Percentiles rank a stretch among this genome's conserved stretches.
These are phyloP conservation scores for Calamus simplicifolius DNA, from an alignment of 176 grass and related monocot genomes.

Conservation along the genomic window DNA sequence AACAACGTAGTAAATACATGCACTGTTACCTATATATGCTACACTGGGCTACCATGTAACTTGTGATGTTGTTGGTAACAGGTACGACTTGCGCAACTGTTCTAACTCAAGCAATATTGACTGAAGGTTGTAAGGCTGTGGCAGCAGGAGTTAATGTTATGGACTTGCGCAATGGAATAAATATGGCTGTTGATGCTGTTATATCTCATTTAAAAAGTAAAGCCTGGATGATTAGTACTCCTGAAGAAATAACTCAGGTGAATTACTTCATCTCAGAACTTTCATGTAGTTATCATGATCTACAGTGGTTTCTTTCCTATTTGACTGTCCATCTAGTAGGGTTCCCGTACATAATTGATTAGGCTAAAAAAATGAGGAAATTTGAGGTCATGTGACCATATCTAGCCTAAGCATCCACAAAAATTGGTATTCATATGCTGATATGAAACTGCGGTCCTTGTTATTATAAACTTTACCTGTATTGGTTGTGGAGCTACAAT, in stretches of 20 bases:
- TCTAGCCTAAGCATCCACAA: too few relatives aligned
- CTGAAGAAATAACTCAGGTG: conserved; percentile 91
- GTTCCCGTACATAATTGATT: too few relatives aligned
- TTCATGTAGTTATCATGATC: too few relatives aligned
- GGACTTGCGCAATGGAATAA: conserved; percentile 79
- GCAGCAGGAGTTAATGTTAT: conserved; percentile 82
- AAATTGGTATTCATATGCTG: too few relatives aligned
- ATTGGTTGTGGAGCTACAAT: too few relatives aligned
- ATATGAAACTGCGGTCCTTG: too few relatives aligned
- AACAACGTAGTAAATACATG: too few relatives aligned
- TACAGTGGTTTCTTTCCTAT: conserved; percentile 1
- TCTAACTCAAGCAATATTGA: conserved; percentile 85
- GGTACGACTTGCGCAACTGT: conserved; percentile 95
- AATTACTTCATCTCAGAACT: background rate
- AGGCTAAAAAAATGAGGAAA: too few relatives aligned
- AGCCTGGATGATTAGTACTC: conserved; percentile 70
- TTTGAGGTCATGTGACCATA: too few relatives aligned
- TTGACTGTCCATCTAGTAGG: background rate
- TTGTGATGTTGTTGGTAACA: conserved; percentile 25
- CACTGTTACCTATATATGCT: too few relatives aligned
- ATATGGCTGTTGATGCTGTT: conserved; percentile 69
- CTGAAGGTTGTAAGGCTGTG: conserved; percentile 85
- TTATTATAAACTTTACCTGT: too few relatives aligned
- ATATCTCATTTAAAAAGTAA: conserved; percentile 62
- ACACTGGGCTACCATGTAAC: background rate